Percentiles rank a stretch among this genome's conserved stretches.
Conservation (phyloP, 306 rosid genomes). For the Lathyrus sativus region DNA sequence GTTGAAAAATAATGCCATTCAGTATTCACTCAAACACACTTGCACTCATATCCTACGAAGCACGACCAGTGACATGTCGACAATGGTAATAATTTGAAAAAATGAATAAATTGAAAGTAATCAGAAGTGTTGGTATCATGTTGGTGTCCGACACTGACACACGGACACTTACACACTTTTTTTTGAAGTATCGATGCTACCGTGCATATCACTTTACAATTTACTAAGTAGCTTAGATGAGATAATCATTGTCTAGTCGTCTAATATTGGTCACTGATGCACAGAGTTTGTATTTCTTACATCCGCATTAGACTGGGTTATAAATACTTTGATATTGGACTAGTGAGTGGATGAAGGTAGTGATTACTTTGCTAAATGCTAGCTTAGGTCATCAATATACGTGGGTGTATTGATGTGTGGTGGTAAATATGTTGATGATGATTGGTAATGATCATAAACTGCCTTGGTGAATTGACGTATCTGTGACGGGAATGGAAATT, state of each 20-base stretch:
- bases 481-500: slow-evolving; percentile 10
- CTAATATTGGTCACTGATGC: not conserved
- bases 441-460: not conserved
- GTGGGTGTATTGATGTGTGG: slow-evolving; percentile 12
- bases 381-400: not conserved
- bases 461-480: not conserved
- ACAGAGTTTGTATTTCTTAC: not conserved
- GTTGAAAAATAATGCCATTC: slow-evolving; percentile 20
- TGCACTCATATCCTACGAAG: not conserved
- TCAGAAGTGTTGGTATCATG: too few species aligned
- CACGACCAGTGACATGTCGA: too few species aligned
- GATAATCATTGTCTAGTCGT: not conserved
- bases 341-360: slow-evolving; percentile 2
- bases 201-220: not conserved
- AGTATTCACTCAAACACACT: not conserved
- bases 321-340: not conserved
- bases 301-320: not conserved
- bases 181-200: too few species aligned
- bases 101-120: too few species aligned
- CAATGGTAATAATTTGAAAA: too few species aligned
- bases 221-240: slow-evolving; percentile 9
- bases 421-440: slow-evolving; percentile 6
- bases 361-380: slow-evolving; percentile 1
- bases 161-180: too few species aligned
- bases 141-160: too few species aligned